These are phyloP conservation scores for Westerdykella ornata DNA, from an alignment of 2,329 filamentous ascomycete genomes.

Conservation along the genomic window DNA sequence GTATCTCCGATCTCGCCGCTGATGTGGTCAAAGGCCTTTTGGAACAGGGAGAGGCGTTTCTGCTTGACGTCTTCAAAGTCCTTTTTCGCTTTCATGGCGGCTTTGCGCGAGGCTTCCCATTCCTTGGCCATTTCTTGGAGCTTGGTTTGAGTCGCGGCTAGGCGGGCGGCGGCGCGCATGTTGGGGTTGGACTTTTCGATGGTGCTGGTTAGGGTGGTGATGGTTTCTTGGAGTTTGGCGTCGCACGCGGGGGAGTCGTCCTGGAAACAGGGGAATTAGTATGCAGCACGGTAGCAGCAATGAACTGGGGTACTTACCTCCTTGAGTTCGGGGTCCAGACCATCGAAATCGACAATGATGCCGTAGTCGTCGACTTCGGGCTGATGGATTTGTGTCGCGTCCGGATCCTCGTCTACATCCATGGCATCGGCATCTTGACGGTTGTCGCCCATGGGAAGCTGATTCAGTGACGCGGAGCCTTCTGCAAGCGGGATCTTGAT, in stretches of 20 bases:
- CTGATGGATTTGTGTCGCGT: constrained; percentile 46
- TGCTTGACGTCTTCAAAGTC: constrained; percentile 76
- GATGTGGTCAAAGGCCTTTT: constrained; percentile 91
- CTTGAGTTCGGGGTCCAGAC: constrained; percentile 67
- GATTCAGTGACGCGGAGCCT: constrained; percentile 66
- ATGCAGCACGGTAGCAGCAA: too few relatives aligned
- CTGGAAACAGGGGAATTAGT: constrained; percentile 43
- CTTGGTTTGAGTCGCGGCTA: constrained; percentile 77
- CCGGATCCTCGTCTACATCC: constrained; percentile 69
- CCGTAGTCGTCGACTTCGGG: constrained; percentile 77
- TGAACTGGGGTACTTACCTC: constrained; percentile 6
- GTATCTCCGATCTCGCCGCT: constrained; percentile 89
- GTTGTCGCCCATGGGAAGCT: constrained; percentile 79
- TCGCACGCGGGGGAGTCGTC: constrained; percentile 65
- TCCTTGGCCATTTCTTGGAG: constrained; percentile 81
- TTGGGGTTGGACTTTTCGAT: constrained; percentile 95
- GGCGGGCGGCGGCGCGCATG: constrained; percentile 87
- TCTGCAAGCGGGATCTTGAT: constrained; percentile 73
- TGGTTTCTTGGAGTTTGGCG: constrained; percentile 68
- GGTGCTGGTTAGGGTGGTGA: constrained; percentile 65
- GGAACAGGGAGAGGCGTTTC: constrained; percentile 83
- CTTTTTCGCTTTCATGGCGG: constrained; percentile 69
- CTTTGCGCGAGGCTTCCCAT: constrained; percentile 74
- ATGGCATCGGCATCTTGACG: constrained; percentile 72
- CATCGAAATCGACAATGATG: constrained; percentile 79